These are phyloP conservation scores for Lachnellula occidentalis DNA, from an alignment of 2,329 filamentous ascomycete genomes.

Conservation along the genomic window DNA sequence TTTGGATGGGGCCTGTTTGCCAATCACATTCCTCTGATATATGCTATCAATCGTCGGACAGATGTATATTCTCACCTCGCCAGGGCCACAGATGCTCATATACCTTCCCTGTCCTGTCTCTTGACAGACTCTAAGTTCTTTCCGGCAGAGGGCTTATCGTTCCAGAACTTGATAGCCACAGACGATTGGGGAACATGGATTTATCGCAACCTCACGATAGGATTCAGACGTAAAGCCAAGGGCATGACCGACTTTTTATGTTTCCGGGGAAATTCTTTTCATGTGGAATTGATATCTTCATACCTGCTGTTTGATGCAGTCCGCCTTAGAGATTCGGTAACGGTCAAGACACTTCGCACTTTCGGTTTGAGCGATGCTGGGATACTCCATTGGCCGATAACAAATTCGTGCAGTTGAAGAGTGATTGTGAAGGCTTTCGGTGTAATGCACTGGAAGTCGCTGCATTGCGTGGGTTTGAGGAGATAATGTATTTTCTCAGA, in stretches of 20 bases:
- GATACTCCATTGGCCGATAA: too few relatives aligned
- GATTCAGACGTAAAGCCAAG: neutral
- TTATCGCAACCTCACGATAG: neutral
- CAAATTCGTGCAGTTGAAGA: neutral
- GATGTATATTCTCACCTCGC: neutral
- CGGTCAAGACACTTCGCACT: neutral
- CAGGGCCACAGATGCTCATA: neutral
- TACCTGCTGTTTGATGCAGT: neutral
- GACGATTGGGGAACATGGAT: neutral
- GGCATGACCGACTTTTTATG: neutral
- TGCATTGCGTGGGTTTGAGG: neutral
- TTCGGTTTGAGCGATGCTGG: too few relatives aligned
- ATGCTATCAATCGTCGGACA: neutral
- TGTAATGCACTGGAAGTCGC: neutral
- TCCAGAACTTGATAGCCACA: neutral
- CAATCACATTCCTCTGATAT: neutral
- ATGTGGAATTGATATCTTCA: neutral
- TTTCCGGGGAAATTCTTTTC: neutral
- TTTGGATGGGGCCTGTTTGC: neutral
- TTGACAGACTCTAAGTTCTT: neutral
- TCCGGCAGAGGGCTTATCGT: neutral
- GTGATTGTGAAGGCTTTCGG: neutral
- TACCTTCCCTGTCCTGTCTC: neutral
- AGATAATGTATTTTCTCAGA: neutral
- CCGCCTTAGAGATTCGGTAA: neutral